Conservation (phyloP, 164 flowering plant species). For the Vitis amurensis region DNA sequence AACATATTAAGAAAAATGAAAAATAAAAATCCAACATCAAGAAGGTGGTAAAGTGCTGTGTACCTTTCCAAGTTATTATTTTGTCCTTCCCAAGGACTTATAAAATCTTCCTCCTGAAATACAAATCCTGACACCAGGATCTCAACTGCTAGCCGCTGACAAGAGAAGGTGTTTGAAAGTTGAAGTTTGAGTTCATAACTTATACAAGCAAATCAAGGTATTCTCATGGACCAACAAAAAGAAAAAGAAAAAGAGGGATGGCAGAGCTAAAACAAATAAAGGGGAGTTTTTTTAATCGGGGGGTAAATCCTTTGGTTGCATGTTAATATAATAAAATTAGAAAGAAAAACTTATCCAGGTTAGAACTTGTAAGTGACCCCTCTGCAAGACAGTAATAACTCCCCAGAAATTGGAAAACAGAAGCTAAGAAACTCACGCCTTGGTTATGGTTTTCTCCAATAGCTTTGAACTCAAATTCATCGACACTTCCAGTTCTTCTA, state of each 20-base stretch:
- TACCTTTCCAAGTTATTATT: conserved; percentile 82
- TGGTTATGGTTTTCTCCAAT: conserved; percentile 85
- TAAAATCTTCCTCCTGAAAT: conserved; percentile 80
- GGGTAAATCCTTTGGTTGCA: too few relatives aligned
- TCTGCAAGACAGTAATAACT: neutral
- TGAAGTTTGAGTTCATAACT: conserved; percentile 6
- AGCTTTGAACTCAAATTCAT: conserved; percentile 91
- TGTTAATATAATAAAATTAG: too few relatives aligned
- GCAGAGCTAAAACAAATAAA: neutral
- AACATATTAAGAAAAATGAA: neutral
- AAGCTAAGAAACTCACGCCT: conserved; percentile 65
- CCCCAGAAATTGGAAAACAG: neutral
- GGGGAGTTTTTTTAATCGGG: too few relatives aligned
- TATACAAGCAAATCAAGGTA: neutral
- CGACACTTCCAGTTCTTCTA: conserved; percentile 80
- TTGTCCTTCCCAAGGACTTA: conserved; percentile 87
- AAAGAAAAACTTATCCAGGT: too few relatives aligned
- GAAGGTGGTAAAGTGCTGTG: neutral
- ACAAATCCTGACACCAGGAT: conserved; percentile 83
- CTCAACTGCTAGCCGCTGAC: conserved; percentile 89
- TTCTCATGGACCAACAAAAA: neutral
- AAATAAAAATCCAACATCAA: neutral
- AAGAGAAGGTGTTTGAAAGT: conserved; percentile 15
- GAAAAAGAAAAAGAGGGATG: neutral
- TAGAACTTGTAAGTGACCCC: neutral